Conservation (phyloP, 1,139 yeast species). For the Geotrichum klebahnii region DNA sequence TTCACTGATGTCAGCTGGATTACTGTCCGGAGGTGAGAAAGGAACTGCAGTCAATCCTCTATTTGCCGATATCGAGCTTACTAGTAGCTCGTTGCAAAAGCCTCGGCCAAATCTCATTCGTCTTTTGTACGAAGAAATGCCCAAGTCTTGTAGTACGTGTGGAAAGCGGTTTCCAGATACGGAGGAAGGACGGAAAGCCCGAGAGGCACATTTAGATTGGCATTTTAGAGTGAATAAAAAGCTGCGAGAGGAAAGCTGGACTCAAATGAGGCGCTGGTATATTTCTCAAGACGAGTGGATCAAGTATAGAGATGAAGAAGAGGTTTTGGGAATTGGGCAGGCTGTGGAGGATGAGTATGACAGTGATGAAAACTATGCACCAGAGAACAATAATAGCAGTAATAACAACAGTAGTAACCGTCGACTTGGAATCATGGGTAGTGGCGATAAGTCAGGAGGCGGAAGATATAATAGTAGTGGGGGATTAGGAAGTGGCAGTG, state of each 20-base stretch:
- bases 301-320: constrained; percentile 61
- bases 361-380: constrained; percentile 28
- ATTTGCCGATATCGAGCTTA: constrained; percentile 30
- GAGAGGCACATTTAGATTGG: constrained; percentile 82
- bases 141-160: constrained; percentile 84
- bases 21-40: constrained; percentile 6
- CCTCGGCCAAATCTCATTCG: constrained; percentile 38
- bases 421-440: constrained; percentile 19
- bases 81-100: constrained; percentile 32
- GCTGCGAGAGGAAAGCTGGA: constrained; percentile 49
- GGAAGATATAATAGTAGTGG: constrained; percentile 12
- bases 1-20: constrained; percentile 20
- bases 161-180: constrained; percentile 77
- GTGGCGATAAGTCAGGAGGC: constrained; percentile 11
- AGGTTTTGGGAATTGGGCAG: constrained; percentile 42
- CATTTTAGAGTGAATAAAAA: constrained; percentile 89
- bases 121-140: constrained; percentile 54
- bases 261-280: constrained; percentile 80
- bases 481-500: constrained; percentile 6
- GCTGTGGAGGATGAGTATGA: constrained; percentile 24
- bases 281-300: constrained; percentile 72
- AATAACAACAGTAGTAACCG: no score
- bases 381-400: constrained; percentile 6
- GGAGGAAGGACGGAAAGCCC: constrained; percentile 53
- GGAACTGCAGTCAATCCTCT: constrained; percentile 2